phyloP scores from a whole-genome alignment of 495 filamentous ascomycete species.

The Hyphodiscus hymeniophilus region DNA sequence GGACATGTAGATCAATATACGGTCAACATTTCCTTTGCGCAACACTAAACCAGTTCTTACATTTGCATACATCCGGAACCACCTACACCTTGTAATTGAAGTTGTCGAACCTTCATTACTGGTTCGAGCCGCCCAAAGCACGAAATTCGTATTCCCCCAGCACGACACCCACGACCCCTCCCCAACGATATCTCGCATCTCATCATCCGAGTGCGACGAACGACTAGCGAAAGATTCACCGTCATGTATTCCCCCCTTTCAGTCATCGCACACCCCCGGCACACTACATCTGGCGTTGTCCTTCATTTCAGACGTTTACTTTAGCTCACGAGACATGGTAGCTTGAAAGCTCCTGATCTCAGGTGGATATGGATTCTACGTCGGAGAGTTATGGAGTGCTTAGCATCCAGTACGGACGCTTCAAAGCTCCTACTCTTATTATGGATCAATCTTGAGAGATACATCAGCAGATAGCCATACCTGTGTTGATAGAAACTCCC shows the following conservation, averaged over 20 bases:
- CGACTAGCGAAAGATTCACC: slow-evolving; percentile 10
- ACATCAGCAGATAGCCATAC: background rate
- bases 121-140: background rate
- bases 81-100: slow-evolving; percentile 1
- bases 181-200: background rate
- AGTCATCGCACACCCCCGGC: slow-evolving; percentile 9
- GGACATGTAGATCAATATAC: slow-evolving; percentile 77
- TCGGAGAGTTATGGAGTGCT: background rate
- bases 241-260: slow-evolving; percentile 23
- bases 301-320: slow-evolving; percentile 3
- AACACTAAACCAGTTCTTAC: slow-evolving; percentile 4
- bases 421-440: slow-evolving; percentile 21
- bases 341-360: slow-evolving; percentile 27
- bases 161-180: background rate
- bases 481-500: slow-evolving; percentile 1
- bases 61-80: background rate
- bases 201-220: background rate
- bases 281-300: slow-evolving; percentile 21
- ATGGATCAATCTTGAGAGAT: background rate
- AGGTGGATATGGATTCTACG: slow-evolving; percentile 1
- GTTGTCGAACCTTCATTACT: background rate
- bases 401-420: slow-evolving; percentile 19
- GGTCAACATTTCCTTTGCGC: slow-evolving; percentile 22
- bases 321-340: slow-evolving; percentile 17
- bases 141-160: background rate